Percentiles rank a stretch among this genome's conserved stretches.
Evolutionary conservation across 805 yeast species (phyloP).

Genomic region (Candida tibetensis): DNA sequence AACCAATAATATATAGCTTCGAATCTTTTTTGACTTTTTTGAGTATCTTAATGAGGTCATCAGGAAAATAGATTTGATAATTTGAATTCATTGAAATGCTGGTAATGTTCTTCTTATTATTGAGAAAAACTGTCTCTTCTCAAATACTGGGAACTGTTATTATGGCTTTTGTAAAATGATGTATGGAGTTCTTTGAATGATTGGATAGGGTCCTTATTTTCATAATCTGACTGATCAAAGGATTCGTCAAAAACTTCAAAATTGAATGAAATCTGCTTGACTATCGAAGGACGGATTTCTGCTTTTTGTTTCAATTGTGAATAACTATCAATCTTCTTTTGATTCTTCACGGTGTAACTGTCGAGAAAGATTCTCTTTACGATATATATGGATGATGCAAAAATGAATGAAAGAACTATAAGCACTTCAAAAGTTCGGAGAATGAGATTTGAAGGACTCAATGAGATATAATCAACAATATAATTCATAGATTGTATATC

Average conservation of each 20-base stretch:
- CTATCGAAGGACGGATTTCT: neutral
- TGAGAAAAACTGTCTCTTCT: constrained; percentile 39
- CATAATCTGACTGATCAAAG: constrained; percentile 6
- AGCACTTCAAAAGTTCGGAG: constrained; percentile 1
- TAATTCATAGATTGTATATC: neutral
- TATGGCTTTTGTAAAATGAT: constrained; percentile 26
- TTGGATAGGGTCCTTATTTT: constrained; percentile 2
- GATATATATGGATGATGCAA: neutral
- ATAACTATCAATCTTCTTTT: neutral
- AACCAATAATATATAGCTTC: constrained; percentile 21
- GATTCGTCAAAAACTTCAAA: neutral
- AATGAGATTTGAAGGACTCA: neutral
- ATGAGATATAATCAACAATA: neutral
- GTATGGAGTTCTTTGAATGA: constrained; percentile 1
- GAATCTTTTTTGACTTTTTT: neutral
- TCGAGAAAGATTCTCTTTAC: constrained; percentile 4
- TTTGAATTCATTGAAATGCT: constrained; percentile 2
- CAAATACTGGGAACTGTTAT: constrained; percentile 42
- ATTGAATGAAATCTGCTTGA: neutral
- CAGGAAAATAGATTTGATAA: constrained; percentile 34
- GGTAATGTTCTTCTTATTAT: constrained; percentile 14
- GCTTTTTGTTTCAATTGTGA: neutral
- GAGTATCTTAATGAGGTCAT: constrained; percentile 19
- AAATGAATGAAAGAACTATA: neutral
- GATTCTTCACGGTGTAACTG: constrained; percentile 5